A percentile compares a stretch with the other conserved stretches of the same genome.
phyloP scores from a whole-genome alignment of 2,329 filamentous ascomycete genomes.

The Zymoseptoria passerinii region DNA sequence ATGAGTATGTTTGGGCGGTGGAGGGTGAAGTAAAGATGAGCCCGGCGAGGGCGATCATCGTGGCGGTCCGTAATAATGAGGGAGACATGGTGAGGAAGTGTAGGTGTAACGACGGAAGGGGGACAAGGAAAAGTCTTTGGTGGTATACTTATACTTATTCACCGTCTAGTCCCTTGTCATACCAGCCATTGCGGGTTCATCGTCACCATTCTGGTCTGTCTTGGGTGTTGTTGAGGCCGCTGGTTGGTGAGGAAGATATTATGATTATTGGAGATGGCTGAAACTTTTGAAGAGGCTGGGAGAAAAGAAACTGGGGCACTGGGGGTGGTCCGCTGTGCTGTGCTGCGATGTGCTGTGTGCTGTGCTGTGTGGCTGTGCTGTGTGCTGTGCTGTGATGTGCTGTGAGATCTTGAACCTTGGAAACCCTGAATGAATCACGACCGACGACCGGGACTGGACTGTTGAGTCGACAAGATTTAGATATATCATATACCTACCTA shows the following conservation, averaged over 20 bases:
- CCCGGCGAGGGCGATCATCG: constrained; percentile 32
- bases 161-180: neutral
- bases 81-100: constrained; percentile 22
- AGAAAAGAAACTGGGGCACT: neutral
- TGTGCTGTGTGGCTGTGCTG: too few relatives aligned
- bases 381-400: too few relatives aligned
- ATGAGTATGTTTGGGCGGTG: constrained; percentile 46
- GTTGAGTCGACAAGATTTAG: too few relatives aligned
- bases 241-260: too few relatives aligned
- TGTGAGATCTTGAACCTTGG: too few relatives aligned
- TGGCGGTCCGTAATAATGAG: constrained; percentile 30
- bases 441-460: neutral
- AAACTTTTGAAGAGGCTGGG: neutral
- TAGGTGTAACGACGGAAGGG: neutral
- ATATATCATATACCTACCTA: too few relatives aligned
- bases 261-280: neutral
- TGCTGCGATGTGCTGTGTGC: too few relatives aligned
- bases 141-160: constrained; percentile 7
- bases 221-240: neutral
- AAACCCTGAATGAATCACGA: too few relatives aligned
- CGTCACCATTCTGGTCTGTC: neutral
- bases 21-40: constrained; percentile 33
- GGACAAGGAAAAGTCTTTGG: constrained; percentile 5
- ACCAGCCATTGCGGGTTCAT: neutral
- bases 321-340: too few relatives aligned